A percentile compares a stretch with the other conserved stretches of the same genome.
These are phyloP conservation scores for Discostella pseudostelligera DNA, from an alignment of 108 stramenopile genomes.

Conservation along the genomic window DNA sequence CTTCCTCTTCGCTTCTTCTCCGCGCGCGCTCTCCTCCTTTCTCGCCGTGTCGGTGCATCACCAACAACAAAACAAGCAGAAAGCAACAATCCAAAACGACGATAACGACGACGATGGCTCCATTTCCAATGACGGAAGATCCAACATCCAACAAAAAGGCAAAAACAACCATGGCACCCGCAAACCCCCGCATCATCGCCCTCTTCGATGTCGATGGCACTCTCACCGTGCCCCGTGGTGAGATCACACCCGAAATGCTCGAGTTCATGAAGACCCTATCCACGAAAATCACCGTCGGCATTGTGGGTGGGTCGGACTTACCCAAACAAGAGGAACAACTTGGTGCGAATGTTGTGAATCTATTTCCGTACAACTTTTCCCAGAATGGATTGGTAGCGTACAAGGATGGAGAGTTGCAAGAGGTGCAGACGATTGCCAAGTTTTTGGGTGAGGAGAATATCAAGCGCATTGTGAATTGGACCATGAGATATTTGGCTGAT, in stretches of 20 bases:
- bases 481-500: conserved; percentile 84
- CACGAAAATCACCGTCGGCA: conserved; percentile 93
- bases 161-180: conserved; percentile 53
- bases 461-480: conserved; percentile 96
- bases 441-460: conserved; percentile 97
- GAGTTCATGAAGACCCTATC: conserved; percentile 85
- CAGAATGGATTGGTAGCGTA: conserved; percentile 99
- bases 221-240: conserved; percentile 93
- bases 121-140: not conserved
- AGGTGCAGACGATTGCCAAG: conserved; percentile 86
- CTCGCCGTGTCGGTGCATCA: no score
- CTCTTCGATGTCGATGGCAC: conserved; percentile 99
- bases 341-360: conserved; percentile 78
- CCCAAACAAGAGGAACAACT: conserved; percentile 99
- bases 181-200: conserved; percentile 89
- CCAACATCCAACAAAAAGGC: conserved; percentile 7
- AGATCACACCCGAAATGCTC: conserved; percentile 88
- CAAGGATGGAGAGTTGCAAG: conserved; percentile 82
- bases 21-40: no score
- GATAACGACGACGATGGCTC: no score
- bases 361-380: conserved; percentile 97
- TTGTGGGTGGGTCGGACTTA: conserved; percentile 98
- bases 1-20: no score
- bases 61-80: no score
- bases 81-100: no score